These are phyloP conservation scores for Trypanosoma caninum DNA, from an alignment of 208 protist genomes.

Conservation along the genomic window DNA sequence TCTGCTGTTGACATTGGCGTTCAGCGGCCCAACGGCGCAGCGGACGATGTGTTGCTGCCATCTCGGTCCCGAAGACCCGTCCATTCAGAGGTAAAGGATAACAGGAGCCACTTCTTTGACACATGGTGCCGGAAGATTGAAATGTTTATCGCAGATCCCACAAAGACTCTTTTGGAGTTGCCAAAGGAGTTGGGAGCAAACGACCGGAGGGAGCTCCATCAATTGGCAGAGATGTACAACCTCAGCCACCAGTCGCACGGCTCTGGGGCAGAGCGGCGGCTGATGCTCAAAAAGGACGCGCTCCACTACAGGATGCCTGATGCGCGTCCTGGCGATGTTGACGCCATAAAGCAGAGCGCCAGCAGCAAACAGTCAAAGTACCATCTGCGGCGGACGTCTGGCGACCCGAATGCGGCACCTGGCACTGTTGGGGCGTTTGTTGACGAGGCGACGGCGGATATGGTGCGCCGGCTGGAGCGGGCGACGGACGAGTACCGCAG, in stretches of 20 bases:
- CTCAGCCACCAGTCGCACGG: slow-evolving; percentile 73
- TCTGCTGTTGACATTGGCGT: background rate
- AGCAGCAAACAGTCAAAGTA: slow-evolving; percentile 67
- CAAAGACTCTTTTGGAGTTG: slow-evolving; percentile 66
- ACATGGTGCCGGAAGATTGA: slow-evolving; percentile 65
- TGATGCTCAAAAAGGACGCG: slow-evolving; percentile 81
- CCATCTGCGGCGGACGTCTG: slow-evolving; percentile 40
- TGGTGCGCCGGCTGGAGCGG: slow-evolving; percentile 57
- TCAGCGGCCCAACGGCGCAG: background rate
- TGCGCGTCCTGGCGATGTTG: slow-evolving; percentile 41
- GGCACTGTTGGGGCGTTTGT: slow-evolving; percentile 72
- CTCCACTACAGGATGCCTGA: slow-evolving; percentile 77
- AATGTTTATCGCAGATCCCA: slow-evolving; percentile 73
- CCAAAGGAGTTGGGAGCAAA: slow-evolving; percentile 57
- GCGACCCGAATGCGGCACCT: slow-evolving; percentile 29
- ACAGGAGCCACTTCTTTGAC: slow-evolving; percentile 58
- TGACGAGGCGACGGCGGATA: slow-evolving; percentile 60
- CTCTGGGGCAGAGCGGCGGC: slow-evolving; percentile 34
- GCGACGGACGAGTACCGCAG: slow-evolving; percentile 80
- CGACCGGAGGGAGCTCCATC: slow-evolving; percentile 78
- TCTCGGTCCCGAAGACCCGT: background rate
- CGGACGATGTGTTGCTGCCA: background rate
- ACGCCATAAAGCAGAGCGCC: slow-evolving; percentile 41
- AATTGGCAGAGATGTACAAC: slow-evolving; percentile 81
- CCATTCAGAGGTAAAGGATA: slow-evolving; percentile 53